Conservation (phyloP, 805 yeast species). For the Cyberlindnera xylosilytica region DNA sequence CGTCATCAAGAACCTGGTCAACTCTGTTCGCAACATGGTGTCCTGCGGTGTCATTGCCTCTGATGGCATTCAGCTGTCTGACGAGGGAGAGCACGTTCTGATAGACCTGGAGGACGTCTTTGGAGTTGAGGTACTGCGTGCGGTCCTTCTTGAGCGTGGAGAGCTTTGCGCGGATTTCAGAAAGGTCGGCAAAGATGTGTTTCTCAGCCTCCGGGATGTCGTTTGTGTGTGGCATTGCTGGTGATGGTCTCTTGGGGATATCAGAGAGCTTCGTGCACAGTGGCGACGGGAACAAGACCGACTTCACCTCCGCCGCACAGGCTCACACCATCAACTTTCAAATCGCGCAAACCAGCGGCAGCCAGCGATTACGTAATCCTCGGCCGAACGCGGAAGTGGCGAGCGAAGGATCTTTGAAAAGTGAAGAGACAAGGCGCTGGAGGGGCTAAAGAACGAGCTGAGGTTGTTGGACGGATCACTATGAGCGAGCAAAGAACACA, state of each 20-base stretch:
- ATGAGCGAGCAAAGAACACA: neutral
- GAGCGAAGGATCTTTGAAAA: too few relatives aligned
- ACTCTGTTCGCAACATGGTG: constrained; percentile 40
- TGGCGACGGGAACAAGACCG: too few relatives aligned
- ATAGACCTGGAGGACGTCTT: constrained; percentile 61
- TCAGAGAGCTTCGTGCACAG: too few relatives aligned
- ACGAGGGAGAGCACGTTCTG: constrained; percentile 53
- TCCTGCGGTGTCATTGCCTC: constrained; percentile 23
- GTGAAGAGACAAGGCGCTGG: too few relatives aligned
- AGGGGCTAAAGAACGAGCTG: too few relatives aligned
- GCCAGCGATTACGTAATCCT: too few relatives aligned
- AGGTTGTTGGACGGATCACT: too few relatives aligned
- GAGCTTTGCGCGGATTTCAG: constrained; percentile 40
- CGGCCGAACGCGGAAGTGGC: neutral
- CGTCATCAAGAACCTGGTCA: constrained; percentile 80
- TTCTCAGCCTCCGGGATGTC: constrained; percentile 37
- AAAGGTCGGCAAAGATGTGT: constrained; percentile 37
- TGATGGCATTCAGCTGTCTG: constrained; percentile 48
- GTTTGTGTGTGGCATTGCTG: constrained; percentile 29
- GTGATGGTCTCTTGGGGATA: too few relatives aligned
- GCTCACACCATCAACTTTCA: neutral
- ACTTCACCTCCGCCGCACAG: neutral
- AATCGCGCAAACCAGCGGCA: constrained; percentile 1
- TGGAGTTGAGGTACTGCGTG: constrained; percentile 59
- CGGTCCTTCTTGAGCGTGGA: constrained; percentile 60